A percentile compares a stretch with the other conserved stretches of the same genome.
phyloP scores from a whole-genome alignment of 73 alveolate genomes.

The Paramecium sexaurelia region DNA sequence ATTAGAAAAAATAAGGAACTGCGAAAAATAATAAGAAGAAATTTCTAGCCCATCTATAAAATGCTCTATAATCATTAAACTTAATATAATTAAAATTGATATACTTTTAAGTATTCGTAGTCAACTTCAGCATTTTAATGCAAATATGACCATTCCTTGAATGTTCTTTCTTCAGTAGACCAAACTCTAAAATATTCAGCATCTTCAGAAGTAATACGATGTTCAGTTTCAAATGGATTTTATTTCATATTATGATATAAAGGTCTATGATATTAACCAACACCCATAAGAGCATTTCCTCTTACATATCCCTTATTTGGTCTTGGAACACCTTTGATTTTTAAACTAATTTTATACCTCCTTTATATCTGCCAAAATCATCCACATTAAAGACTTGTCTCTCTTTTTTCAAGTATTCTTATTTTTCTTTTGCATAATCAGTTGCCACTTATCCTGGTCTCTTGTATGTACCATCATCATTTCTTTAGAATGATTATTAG shows the following conservation, averaged over 20 bases:
- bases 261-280: conserved; percentile 15
- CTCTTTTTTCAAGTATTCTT: not conserved
- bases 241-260: not conserved
- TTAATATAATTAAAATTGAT: not conserved
- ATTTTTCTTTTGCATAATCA: not conserved
- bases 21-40: not conserved
- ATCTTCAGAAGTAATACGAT: conserved; percentile 8
- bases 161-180: not conserved
- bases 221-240: conserved; percentile 22
- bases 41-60: conserved; percentile 3
- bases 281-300: not conserved
- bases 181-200: conserved; percentile 12
- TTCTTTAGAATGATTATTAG: not conserved
- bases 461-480: conserved; percentile 32
- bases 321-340: not conserved
- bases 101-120: not conserved
- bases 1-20: not conserved
- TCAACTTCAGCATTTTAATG: conserved; percentile 8
- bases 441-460: conserved; percentile 41
- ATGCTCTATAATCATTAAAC: not conserved
- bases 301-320: not conserved
- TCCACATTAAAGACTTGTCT: conserved; percentile 7
- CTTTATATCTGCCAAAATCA: conserved; percentile 20
- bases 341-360: not conserved
- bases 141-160: not conserved